Base-by-base conservation (phyloP, 305 asterid species). In the Plantago coronopus region DNA sequence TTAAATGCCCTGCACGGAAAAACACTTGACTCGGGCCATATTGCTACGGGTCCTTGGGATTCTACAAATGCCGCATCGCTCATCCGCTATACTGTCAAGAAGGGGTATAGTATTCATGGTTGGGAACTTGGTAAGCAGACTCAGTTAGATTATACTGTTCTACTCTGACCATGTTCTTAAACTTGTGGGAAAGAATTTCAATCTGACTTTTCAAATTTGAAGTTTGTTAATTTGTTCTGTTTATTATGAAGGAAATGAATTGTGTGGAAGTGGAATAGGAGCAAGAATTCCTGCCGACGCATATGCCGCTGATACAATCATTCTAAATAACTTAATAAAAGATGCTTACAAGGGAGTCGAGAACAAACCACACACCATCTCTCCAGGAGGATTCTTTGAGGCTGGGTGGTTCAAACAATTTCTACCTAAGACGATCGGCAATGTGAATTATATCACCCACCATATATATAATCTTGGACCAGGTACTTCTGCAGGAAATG, bases 81-180 rank as follows among this genome's bases (percentile, higher is more conserved):
- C 50, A 82, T 84, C 21, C 79, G 78, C 50, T 80, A 89, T 42
- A 80, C 88, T 14, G 86, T 81, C 55, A 62, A 69, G 62, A 86
- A 81, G 69, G 95, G 94, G 6, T 84, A 80, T 59, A 63, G 60
- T 29, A 78, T 89, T 48, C 72, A 76, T 49, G 94, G 83, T 43
- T 89, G 91, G 91, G 97, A 89, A 62, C 94, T 89, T 15, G 96
- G 96, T 89, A 76, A 73, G 76, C 40, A 62, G 20, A 19, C 3
- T 17, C 23, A 23, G 8, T 50, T 3, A 22, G 37, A 5, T 10
- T 22, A 4, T 23, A 51, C 38, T n/a, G n/a, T 22, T 21, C 17
- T 50, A 50, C 51, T 29, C 4, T 34, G 46, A 10, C 18, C 13
- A 37, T 34, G 8, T 56, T 22, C 15, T 56, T 11, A 17, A 10